A percentile compares a stretch with the other conserved stretches of the same genome.
Conservation (phyloP, 225 moss, liverwort and hornwort species). For the Bryoerythrophyllum caledonicum region DNA sequence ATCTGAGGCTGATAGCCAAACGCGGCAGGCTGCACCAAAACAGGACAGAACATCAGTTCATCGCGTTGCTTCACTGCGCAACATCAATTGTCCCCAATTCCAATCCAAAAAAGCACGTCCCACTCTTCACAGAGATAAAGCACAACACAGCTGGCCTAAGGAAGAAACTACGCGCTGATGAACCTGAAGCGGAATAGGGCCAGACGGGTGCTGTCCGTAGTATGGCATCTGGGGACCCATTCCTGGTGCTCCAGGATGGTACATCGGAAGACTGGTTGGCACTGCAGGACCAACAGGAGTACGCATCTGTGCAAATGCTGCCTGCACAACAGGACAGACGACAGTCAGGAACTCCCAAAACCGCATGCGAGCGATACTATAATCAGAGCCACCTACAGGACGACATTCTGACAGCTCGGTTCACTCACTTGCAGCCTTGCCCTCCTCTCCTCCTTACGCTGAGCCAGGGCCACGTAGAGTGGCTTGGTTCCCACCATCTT, state of each 20-base stretch:
- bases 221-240: constrained; percentile 78
- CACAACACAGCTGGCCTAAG: background rate
- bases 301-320: constrained; percentile 85
- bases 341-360: background rate
- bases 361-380: background rate
- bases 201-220: constrained; percentile 78
- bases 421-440: constrained; percentile 74
- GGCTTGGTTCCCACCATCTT: constrained; percentile 89
- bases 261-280: constrained; percentile 83
- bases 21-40: constrained; percentile 60
- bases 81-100: background rate
- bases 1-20: constrained; percentile 82
- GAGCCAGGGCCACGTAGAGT: constrained; percentile 75
- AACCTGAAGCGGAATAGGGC: constrained; percentile 83
- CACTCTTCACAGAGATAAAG: background rate
- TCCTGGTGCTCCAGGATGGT: constrained; percentile 77
- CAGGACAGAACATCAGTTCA: constrained; percentile 6
- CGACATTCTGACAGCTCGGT: background rate
- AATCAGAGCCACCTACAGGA: background rate
- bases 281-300: constrained; percentile 83
- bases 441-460: constrained; percentile 81
- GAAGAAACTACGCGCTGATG: background rate
- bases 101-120: background rate
- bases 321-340: constrained; percentile 35
- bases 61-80: background rate